Base-by-base conservation (phyloP, 352 stramenopile species). In the Halophytophthora polymorphica region DNA sequence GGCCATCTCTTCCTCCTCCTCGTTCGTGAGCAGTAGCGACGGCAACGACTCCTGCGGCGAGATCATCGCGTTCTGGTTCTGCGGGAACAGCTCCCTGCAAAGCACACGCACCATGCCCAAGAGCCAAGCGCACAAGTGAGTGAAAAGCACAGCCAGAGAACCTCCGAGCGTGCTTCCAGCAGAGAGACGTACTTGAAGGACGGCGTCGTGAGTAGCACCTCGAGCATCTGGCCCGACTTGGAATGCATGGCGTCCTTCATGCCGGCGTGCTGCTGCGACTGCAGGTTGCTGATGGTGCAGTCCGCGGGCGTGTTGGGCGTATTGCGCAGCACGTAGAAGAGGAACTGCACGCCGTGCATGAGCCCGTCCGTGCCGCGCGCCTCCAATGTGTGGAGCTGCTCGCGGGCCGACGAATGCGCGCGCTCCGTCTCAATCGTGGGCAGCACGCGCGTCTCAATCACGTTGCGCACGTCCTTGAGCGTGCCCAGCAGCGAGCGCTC, bases 201-300 rank as follows among this genome's bases (percentile, higher is more conserved):
- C 13, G 81, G 79, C 3, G 83, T 92, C 12, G 72, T 89, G 6
- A 94, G 67, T 37, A 94, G 44, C 37, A 94, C 61, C 43, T 91
- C 74, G 0, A 94, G 73, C 81, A 94, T 90, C 44, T 94, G 71
- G 6, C 83, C 83, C 3, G 83, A 90, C 62, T 91, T 93, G 40
- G 73, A 87, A 22, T 83, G 63, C 83, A 93, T 91, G 18, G 80
- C 83, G 48, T 93, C 83, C 62, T 83, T 91, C 83, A 93, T 93
- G 34, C 79, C 80, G 17, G 75, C 65, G 53, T 93, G 83, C 42
- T 93, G 83, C 56, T 93, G 83, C 10, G 69, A 69, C 44, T 88
- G 83, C 15, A 93, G 47, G 53, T 91, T 90, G 41, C 72, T 89
- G 54, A 93, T 93, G 6, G 83, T 93, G 35, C 83, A 93, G 52